Evolutionary conservation across 2,329 filamentous ascomycete species (phyloP), one percentile per base, ranked within the genome.

Genomic region (Colletotrichum caudatum): DNA sequence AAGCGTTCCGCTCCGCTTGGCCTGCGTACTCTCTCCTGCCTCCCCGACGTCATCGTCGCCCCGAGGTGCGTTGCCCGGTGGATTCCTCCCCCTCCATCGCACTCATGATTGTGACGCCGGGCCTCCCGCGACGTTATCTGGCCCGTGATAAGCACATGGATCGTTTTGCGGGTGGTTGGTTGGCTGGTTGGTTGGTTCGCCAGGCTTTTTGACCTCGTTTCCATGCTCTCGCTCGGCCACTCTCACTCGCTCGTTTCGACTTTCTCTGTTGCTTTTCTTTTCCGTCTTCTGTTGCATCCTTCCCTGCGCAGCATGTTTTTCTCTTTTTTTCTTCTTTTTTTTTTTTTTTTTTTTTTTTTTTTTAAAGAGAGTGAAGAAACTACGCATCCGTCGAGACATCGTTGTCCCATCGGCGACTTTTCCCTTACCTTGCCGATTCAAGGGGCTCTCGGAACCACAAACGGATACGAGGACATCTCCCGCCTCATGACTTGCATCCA

Each of bases 51-150:
- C 60, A 62, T 62, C 16, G 46, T 37, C 3, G 2, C 46, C 60
- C 39, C 7, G 9, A 48, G 20, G 8, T n/a, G 46, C n/a, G 60
- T 62, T 53, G 60, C 60, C 60, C 33, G 46, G 60, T 62, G 60
- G 60, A 53, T 50, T 33, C 26, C 54, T 26, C 50, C n/a, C n/a
- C 26, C 54, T 26, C 50, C n/a, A n/a, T 16, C n/a, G 29, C 33
- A 18, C 26, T 62, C 60, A 33, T 62, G 46, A 62, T 51, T 33
- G 29, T 56, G 53, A 37, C 23, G 50, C 5, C 8, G 18, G 12
- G 12, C 41, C 4, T 37, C 60, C 46, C 33, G 46, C 48, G 12
- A 50, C 35, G n/a, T 62, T 41, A 62, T 53, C 60, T 18, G 33
- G 16, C 8, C 29, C 29, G 11, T 16, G n/a, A 41, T 39, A 39